Percentiles rank a stretch among this genome's conserved stretches.
phyloP scores from a whole-genome alignment of 768 basidiomycete species.

The Boletus pseudo-olivaceus region DNA sequence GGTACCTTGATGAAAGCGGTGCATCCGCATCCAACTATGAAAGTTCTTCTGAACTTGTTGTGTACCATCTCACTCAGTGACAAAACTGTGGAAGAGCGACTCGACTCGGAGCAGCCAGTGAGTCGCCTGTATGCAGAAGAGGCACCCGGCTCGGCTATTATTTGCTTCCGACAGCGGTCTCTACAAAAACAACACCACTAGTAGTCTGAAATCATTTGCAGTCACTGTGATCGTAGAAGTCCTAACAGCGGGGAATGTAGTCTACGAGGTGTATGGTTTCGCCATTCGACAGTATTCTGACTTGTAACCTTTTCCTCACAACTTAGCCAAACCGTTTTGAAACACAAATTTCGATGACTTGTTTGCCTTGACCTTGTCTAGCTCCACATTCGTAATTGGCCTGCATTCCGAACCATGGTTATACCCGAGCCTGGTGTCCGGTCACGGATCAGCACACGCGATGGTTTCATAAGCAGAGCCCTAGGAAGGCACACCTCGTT shows the following conservation, averaged over 20 bases:
- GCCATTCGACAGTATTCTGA: neutral
- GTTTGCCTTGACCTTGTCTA: constrained; percentile 72
- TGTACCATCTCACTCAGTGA: constrained; percentile 1
- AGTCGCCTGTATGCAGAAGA: too few species aligned
- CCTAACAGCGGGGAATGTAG: neutral
- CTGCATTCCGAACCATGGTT: constrained; percentile 70
- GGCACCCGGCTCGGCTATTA: neutral
- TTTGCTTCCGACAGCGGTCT: neutral
- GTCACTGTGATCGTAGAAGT: neutral
- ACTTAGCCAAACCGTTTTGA: constrained; percentile 28
- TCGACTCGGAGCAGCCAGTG: too few species aligned
- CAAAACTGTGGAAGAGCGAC: neutral
- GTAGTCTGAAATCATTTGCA: neutral
- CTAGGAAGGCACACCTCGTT: constrained; percentile 40
- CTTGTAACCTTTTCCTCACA: constrained; percentile 23
- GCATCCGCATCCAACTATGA: constrained; percentile 20
- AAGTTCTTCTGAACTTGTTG: constrained; percentile 9
- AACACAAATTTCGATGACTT: constrained; percentile 45
- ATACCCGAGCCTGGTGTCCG: constrained; percentile 60
- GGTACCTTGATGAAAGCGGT: constrained; percentile 20
- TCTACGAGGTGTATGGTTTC: neutral
- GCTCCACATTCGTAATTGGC: constrained; percentile 54
- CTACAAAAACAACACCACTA: neutral
- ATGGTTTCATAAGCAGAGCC: too few species aligned
- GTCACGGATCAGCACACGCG: neutral